These are phyloP conservation scores for Scenedesmus sp. DNA, from an alignment of 163 green algal genomes.

Conservation along the genomic window DNA sequence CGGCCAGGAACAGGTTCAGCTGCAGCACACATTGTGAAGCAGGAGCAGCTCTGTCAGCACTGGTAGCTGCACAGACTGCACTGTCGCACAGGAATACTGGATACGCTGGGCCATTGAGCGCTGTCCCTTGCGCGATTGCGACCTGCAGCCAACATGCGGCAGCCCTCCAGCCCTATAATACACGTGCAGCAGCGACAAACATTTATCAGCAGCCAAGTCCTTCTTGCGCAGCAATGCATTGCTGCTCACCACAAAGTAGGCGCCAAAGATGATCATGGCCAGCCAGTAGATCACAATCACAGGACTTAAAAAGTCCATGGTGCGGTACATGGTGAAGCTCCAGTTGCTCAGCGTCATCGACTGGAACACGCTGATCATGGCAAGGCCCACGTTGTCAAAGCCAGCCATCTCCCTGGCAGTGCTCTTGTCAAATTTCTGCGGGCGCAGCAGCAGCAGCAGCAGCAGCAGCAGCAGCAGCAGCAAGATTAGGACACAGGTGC, in stretches of 20 bases:
- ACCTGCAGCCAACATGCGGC: not conserved
- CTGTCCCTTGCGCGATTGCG: too few relatives aligned
- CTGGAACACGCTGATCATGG: slow-evolving; percentile 83
- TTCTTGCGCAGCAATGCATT: not conserved
- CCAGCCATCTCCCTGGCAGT: slow-evolving; percentile 63
- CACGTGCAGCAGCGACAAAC: not conserved
- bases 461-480: not conserved
- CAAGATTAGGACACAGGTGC: not conserved
- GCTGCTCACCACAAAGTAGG: slow-evolving; percentile 81
- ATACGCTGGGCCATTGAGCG: not conserved
- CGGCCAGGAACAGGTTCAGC: slow-evolving; percentile 90
- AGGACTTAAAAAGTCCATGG: slow-evolving; percentile 69
- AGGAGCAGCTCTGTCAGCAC: not conserved
- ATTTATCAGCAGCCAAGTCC: not conserved
- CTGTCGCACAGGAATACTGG: too few relatives aligned
- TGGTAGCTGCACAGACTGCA: not conserved
- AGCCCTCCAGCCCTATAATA: not conserved
- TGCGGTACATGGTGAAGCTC: slow-evolving; percentile 67
- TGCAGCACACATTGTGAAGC: slow-evolving; percentile 42
- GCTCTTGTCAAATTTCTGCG: slow-evolving; percentile 6
- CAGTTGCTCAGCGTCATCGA: slow-evolving; percentile 79
- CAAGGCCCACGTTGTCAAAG: slow-evolving; percentile 79
- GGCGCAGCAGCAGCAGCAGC: not conserved
- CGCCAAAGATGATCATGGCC: slow-evolving; percentile 74
- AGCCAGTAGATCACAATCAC: slow-evolving; percentile 75